Conservation (phyloP, 2,329 filamentous ascomycete genomes). For the Bipolaris sorokiniana region DNA sequence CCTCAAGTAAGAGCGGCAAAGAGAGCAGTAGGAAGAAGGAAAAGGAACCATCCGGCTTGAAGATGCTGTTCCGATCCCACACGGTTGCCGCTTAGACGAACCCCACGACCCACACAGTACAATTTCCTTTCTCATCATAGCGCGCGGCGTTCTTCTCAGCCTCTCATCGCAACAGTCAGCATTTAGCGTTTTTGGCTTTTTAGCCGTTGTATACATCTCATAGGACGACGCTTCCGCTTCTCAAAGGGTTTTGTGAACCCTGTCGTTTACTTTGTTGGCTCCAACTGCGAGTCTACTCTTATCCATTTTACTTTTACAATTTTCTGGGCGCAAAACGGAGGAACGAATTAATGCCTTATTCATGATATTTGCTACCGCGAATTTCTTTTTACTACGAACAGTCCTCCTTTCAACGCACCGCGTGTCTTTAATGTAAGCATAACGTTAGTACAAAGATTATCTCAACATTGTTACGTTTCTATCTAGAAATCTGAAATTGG, state of each 20-base stretch:
- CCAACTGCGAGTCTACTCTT: too few relatives aligned
- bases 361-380: too few relatives aligned
- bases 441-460: too few relatives aligned
- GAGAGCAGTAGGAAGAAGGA: conserved; percentile 42
- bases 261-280: neutral
- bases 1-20: conserved; percentile 31
- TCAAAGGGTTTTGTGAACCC: conserved; percentile 1
- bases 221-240: neutral
- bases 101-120: neutral
- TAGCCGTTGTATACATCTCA: neutral
- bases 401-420: too few relatives aligned
- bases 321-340: too few relatives aligned
- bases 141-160: conserved; percentile 19
- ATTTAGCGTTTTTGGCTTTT: conserved; percentile 17
- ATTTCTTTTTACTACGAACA: too few relatives aligned
- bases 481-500: too few relatives aligned
- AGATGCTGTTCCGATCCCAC: conserved; percentile 51
- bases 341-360: too few relatives aligned
- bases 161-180: conserved; percentile 11
- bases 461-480: too few relatives aligned
- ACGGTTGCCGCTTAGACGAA: conserved; percentile 25
- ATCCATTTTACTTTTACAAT: too few relatives aligned
- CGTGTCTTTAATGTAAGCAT: too few relatives aligned
- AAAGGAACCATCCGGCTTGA: conserved; percentile 53
- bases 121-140: conserved; percentile 17